Evolutionary conservation across 2,329 filamentous ascomycete species (phyloP).

Genomic region (Metarhizium robertsii): DNA sequence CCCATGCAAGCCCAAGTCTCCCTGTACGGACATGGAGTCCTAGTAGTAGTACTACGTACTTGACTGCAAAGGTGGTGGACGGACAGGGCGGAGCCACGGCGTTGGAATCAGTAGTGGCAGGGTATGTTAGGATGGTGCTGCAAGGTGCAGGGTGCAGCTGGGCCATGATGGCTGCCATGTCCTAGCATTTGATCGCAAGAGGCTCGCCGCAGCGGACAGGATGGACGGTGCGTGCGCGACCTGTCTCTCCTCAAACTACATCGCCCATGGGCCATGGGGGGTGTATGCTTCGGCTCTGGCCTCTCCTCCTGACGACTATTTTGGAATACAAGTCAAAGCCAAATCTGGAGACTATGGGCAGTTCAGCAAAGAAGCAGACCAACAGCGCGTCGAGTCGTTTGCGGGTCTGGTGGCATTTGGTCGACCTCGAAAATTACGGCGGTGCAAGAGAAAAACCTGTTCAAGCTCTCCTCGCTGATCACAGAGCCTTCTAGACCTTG

Average conservation of each 20-base stretch:
- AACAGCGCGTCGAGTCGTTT: background rate
- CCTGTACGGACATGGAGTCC: too few relatives aligned
- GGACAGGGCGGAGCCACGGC: background rate
- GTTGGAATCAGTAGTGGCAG: background rate
- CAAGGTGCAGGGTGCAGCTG: background rate
- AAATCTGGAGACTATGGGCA: too few relatives aligned
- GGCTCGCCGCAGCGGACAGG: background rate
- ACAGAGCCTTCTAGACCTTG: background rate
- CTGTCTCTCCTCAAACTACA: background rate
- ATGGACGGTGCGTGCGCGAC: background rate
- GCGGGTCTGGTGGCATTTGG: background rate
- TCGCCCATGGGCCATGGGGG: background rate
- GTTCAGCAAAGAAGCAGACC: background rate
- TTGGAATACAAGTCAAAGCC: too few relatives aligned
- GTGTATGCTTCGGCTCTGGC: too few relatives aligned
- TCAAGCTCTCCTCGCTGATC: background rate
- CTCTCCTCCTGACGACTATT: background rate
- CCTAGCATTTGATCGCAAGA: background rate
- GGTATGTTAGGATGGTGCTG: background rate
- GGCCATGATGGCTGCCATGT: background rate
- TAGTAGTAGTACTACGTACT: too few relatives aligned
- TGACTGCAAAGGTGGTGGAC: background rate
- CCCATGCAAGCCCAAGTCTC: background rate
- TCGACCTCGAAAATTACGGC: background rate
- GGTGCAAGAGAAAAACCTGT: background rate